These are phyloP conservation scores for Phytophthora parvispora DNA, from an alignment of 352 stramenopile genomes.

Conservation along the genomic window DNA sequence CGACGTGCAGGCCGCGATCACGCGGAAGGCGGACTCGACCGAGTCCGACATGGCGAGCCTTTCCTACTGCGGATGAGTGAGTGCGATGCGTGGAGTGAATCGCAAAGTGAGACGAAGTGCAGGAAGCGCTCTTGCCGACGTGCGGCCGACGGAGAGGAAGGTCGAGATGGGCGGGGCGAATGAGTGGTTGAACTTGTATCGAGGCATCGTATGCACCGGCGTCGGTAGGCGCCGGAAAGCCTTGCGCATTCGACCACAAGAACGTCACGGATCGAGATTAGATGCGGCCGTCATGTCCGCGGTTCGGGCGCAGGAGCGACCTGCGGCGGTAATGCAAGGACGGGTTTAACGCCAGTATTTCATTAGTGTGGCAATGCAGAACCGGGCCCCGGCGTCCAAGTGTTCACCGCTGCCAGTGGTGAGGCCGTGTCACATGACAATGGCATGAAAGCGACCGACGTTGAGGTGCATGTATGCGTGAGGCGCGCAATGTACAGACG, in stretches of 20 bases:
- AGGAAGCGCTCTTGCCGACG: slow-evolving; percentile 6
- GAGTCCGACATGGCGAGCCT: slow-evolving; percentile 27
- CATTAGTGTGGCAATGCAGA: slow-evolving; percentile 30
- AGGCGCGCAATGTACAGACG: neutral
- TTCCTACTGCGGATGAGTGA: no score
- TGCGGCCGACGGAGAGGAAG: slow-evolving; percentile 9
- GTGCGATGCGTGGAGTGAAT: slow-evolving; percentile 3
- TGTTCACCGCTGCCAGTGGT: neutral
- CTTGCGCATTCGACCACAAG: slow-evolving; percentile 25
- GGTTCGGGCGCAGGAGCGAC: slow-evolving; percentile 6
- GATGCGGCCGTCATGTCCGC: no score
- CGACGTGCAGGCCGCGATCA: slow-evolving; percentile 46
- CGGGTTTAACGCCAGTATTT: slow-evolving; percentile 25
- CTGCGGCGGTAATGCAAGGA: slow-evolving; percentile 15
- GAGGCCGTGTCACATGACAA: neutral
- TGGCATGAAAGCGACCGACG: no score
- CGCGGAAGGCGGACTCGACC: slow-evolving; percentile 43
- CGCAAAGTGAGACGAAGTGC: slow-evolving; percentile 24
- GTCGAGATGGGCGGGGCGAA: slow-evolving; percentile 17
- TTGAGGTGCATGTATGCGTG: neutral
- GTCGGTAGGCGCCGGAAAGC: slow-evolving; percentile 13
- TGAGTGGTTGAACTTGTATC: slow-evolving; percentile 22
- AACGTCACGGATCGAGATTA: slow-evolving; percentile 24
- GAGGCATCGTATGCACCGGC: neutral
- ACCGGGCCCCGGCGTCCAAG: neutral